These are phyloP conservation scores for Lasiodiplodia hormozganensis DNA, from an alignment of 2,329 filamentous ascomycete species.

Conservation along the genomic window DNA sequence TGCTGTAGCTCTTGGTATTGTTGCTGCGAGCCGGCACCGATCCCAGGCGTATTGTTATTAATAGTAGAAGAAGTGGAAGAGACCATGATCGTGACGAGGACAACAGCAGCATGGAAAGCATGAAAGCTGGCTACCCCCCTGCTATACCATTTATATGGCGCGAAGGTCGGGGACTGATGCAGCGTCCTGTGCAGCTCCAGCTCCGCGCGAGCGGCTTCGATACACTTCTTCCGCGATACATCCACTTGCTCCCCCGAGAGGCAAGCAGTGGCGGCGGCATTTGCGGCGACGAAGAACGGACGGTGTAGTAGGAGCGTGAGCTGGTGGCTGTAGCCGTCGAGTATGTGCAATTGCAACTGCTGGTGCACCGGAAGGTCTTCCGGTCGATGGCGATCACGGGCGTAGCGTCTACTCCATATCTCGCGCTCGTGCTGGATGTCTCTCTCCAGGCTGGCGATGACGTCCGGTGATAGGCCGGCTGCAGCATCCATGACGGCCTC, in stretches of 20 bases:
- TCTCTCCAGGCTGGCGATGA: not conserved
- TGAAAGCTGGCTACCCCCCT: not conserved
- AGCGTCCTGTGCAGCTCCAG: constrained; percentile 7
- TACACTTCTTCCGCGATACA: not conserved
- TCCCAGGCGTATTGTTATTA: too few species aligned
- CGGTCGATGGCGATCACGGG: not conserved
- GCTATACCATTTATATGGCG: not conserved
- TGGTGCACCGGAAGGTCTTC: not conserved
- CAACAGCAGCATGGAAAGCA: not conserved
- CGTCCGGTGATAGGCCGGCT: not conserved
- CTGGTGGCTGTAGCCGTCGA: constrained; percentile 24
- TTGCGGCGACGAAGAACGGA: not conserved
- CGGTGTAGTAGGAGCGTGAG: constrained; percentile 14
- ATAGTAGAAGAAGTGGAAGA: not conserved
- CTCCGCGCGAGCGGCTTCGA: constrained; percentile 9
- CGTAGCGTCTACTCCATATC: not conserved
- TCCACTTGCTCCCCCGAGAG: not conserved
- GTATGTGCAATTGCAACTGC: constrained; percentile 10
- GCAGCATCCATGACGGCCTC: not conserved
- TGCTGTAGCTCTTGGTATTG: not conserved
- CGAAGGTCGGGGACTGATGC: not conserved
- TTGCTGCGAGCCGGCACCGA: not conserved
- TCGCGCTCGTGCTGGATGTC: not conserved
- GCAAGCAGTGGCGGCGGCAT: not conserved
- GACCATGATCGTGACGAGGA: not conserved